Evolutionary conservation across 2,329 filamentous ascomycete species (phyloP).

Genomic region (Phyllosticta paracitricarpa): DNA sequence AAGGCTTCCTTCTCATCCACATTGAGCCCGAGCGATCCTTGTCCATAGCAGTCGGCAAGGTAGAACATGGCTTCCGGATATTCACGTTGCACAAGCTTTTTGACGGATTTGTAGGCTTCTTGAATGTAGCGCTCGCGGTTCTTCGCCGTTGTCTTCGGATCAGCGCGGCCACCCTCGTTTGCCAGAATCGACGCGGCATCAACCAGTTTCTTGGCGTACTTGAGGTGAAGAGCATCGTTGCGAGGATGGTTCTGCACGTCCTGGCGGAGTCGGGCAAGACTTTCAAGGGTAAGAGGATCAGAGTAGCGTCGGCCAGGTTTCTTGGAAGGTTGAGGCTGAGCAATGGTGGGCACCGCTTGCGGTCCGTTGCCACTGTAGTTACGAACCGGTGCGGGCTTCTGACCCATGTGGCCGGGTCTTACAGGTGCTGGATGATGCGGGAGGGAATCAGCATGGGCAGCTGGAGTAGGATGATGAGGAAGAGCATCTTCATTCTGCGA

Average conservation of each 20-base stretch:
- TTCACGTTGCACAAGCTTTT: slow-evolving; percentile 67
- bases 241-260: slow-evolving; percentile 59
- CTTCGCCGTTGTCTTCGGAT: slow-evolving; percentile 51
- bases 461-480: slow-evolving; percentile 20
- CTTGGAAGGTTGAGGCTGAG: not conserved
- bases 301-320: slow-evolving; percentile 16
- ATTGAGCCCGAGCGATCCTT: slow-evolving; percentile 67
- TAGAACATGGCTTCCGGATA: slow-evolving; percentile 89
- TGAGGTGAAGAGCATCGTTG: slow-evolving; percentile 62
- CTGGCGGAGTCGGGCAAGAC: slow-evolving; percentile 66
- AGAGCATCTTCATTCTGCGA: not conserved
- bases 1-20: slow-evolving; percentile 88
- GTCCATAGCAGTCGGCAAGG: slow-evolving; percentile 79
- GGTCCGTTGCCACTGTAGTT: slow-evolving; percentile 39
- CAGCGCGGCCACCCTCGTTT: slow-evolving; percentile 62
- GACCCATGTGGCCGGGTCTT: slow-evolving; percentile 39
- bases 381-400: slow-evolving; percentile 39
- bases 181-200: slow-evolving; percentile 75
- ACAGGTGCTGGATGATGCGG: slow-evolving; percentile 47
- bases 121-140: slow-evolving; percentile 72
- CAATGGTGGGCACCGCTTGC: not conserved
- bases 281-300: slow-evolving; percentile 61
- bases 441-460: slow-evolving; percentile 41
- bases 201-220: slow-evolving; percentile 71
- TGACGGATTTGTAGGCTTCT: slow-evolving; percentile 83